Evolutionary conservation across 2,329 filamentous ascomycete species (phyloP), one percentile per base, ranked within the genome.

Genomic region (Ilyonectria sp.): DNA sequence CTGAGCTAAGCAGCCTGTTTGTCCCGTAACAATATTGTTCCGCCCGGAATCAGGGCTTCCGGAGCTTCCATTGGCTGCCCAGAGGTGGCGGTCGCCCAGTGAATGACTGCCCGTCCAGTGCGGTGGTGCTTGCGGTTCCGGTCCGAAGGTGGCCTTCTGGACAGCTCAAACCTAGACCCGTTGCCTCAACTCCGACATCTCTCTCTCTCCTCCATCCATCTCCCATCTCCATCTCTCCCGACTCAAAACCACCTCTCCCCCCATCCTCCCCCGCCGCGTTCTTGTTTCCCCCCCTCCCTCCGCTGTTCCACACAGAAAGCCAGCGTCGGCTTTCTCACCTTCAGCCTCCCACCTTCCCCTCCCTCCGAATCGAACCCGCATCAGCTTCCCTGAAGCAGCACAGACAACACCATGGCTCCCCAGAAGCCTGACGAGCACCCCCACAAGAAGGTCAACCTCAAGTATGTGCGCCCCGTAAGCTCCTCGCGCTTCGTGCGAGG

Each of bases 381-480:
- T 68, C 73, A 73, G 73, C 75, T 77, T 76, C 73, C 43, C 50
- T 71, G 70, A 75, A 76, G 72, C 73, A 77, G 53, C 63, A 29
- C 67, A 74, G 66, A 65, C 67, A 67, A 75, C 88, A 92, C 83
- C 74, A 94, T 94, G 93, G 90, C 91, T 82, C 82, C 90, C 73
- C 90, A 93, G 56, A 26, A 60, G 80, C 89, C 90, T 72, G 81
- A 82, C 69, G 88, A 93, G 69, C 86, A 70, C 67, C 70, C 61
- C 35, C 74, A 90, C 77, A 94, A 94, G 90, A 94, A 94, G 91
- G 92, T 91, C 82, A 93, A 95, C 83, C 82, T 95, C 83, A 88
- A 90, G 93, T 95, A 89, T 81, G 93, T 79, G 21, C 57, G 26
- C 23, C 19, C 15, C 29, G 15, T 49, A 43, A 26, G 13, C 10